Percentiles rank a stretch among this genome's conserved stretches.
Evolutionary conservation across 768 basidiomycete genomes (phyloP).

Genomic region (Phanerochaete carnosa): DNA sequence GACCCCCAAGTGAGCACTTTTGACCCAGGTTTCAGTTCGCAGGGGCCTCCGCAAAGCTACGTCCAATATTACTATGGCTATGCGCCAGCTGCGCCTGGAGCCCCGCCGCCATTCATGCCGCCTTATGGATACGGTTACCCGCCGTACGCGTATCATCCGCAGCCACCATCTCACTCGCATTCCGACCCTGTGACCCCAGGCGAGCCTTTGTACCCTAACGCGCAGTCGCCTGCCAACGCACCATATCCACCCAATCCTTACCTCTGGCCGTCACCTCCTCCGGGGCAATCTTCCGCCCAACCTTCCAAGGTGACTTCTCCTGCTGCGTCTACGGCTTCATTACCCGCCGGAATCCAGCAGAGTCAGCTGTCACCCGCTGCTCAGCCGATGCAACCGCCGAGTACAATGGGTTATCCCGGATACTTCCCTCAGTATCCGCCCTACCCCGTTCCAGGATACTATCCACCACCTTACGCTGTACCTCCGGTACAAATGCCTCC

Average conservation of each 20-base stretch:
- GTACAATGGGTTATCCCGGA: constrained; percentile 11
- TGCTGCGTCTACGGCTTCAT: neutral
- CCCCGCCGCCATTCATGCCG: constrained; percentile 34
- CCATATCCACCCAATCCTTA: constrained; percentile 29
- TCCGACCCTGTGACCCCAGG: constrained; percentile 29
- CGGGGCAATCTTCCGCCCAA: constrained; percentile 2
- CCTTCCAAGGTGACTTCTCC: constrained; percentile 11
- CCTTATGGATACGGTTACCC: constrained; percentile 51
- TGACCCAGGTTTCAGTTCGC: constrained; percentile 26
- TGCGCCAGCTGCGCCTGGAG: constrained; percentile 28
- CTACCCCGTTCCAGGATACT: constrained; percentile 16
- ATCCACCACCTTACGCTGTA: constrained; percentile 15
- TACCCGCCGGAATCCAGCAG: neutral
- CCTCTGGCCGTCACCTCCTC: constrained; percentile 31
- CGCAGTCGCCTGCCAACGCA: constrained; percentile 22
- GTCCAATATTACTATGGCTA: constrained; percentile 28
- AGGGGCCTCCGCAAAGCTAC: constrained; percentile 21
- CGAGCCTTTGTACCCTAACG: constrained; percentile 29
- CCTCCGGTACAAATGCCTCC: constrained; percentile 23
- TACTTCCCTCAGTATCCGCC: constrained; percentile 13
- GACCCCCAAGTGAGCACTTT: constrained; percentile 42
- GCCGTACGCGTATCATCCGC: constrained; percentile 50
- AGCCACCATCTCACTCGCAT: constrained; percentile 38
- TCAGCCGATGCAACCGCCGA: constrained; percentile 20
- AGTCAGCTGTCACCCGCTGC: constrained; percentile 11